Conservation (phyloP, 169 alveolate genomes). For the Neospora caninum region DNA sequence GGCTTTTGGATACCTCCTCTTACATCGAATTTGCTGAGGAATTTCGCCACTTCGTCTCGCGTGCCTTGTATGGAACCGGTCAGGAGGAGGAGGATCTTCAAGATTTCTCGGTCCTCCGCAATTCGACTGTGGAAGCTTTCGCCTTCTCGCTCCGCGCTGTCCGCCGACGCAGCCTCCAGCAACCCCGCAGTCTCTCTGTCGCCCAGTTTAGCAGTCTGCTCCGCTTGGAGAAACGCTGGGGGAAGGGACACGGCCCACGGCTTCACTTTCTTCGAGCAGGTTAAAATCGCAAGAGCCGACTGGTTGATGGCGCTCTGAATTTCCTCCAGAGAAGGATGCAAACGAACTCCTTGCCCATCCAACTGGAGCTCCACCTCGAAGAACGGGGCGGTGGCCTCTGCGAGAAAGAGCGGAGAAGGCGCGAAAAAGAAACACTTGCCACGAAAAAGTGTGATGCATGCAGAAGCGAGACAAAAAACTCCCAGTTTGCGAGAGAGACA, state of each 20-base stretch:
- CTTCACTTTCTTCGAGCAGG: constrained; percentile 89
- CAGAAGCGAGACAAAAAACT: no score
- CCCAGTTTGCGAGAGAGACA: no score
- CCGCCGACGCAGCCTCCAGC: constrained; percentile 42
- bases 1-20: no score
- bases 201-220: no score
- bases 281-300: constrained; percentile 92
- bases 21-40: constrained; percentile 75
- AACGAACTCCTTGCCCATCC: constrained; percentile 85
- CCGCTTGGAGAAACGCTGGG: no score
- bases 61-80: constrained; percentile 94
- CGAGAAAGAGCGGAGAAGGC: neutral
- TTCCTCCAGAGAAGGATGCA: constrained; percentile 91
- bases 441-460: no score
- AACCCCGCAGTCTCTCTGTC: no score
- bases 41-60: constrained; percentile 85
- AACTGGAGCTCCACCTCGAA: constrained; percentile 91
- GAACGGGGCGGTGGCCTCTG: constrained; percentile 70
- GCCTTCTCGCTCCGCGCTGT: neutral
- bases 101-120: constrained; percentile 93
- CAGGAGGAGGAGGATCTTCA: constrained; percentile 91
- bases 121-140: constrained; percentile 92
- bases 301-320: constrained; percentile 91
- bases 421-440: no score
- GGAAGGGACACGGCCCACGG: constrained; percentile 82